Evolutionary conservation across 2,329 filamentous ascomycete genomes (phyloP).

Genomic region (Mollisiaceae sp.): DNA sequence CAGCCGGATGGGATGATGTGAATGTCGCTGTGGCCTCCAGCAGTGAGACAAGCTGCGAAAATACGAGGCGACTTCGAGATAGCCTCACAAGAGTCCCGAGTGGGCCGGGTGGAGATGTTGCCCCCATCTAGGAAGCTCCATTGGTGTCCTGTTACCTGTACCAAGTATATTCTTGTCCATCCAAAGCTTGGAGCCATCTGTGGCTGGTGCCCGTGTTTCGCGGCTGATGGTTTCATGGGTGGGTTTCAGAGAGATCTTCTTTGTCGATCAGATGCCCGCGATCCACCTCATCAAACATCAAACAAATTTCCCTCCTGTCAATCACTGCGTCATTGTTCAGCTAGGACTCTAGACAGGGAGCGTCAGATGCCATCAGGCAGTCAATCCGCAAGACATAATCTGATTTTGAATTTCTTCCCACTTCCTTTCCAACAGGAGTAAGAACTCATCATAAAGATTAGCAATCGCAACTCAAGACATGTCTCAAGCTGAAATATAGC

Average conservation of each 20-base stretch:
- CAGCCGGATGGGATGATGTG: slow-evolving; percentile 1
- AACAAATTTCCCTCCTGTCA: neutral
- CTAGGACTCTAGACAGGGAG: neutral
- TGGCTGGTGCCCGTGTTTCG: neutral
- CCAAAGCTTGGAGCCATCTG: slow-evolving; percentile 2
- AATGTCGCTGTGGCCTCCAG: slow-evolving; percentile 5
- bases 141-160: neutral
- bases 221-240: neutral
- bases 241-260: slow-evolving; percentile 3
- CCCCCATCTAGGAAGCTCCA: neutral
- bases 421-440: neutral
- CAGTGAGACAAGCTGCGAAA: slow-evolving; percentile 14
- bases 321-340: neutral
- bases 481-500: neutral
- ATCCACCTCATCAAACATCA: neutral
- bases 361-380: neutral
- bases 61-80: slow-evolving; percentile 22
- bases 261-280: neutral
- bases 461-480: neutral
- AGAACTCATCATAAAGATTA: neutral
- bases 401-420: neutral
- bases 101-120: slow-evolving; percentile 12
- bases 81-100: slow-evolving; percentile 17
- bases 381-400: neutral
- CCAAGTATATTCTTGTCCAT: neutral